Evolutionary conservation across 257 asterid species (phyloP).

Genomic region (Henckelia pumila): DNA sequence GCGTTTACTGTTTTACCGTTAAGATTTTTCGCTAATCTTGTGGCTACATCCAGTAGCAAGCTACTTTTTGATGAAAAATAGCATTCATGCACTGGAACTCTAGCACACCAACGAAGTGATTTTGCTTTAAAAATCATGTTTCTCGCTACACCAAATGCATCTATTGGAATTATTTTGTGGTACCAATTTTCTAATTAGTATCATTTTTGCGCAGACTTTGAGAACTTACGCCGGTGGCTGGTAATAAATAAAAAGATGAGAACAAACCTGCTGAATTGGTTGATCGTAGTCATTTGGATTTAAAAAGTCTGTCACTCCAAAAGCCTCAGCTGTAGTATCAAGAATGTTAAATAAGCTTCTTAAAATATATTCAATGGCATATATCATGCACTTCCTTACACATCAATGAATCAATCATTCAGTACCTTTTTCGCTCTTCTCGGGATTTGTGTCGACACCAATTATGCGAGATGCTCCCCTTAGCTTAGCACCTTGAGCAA

Average conservation of each 20-base stretch:
- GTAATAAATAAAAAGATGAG: slow-evolving; percentile 1
- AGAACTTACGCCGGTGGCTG: background rate
- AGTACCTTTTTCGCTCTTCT: slow-evolving; percentile 64
- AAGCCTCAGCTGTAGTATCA: slow-evolving; percentile 63
- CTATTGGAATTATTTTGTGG: background rate
- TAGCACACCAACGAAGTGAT: background rate
- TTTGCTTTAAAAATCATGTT: slow-evolving; percentile 1
- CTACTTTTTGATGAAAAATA: background rate
- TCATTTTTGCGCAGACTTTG: background rate
- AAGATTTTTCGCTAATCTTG: too few species aligned
- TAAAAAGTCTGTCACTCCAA: slow-evolving; percentile 84
- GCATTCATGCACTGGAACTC: background rate
- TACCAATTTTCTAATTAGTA: slow-evolving; percentile 10
- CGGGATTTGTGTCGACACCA: slow-evolving; percentile 77
- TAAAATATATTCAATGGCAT: slow-evolving; percentile 7
- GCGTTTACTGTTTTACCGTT: too few species aligned
- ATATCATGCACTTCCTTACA: slow-evolving; percentile 10
- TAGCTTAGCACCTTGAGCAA: slow-evolving; percentile 88
- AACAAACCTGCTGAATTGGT: slow-evolving; percentile 83
- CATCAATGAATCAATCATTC: background rate
- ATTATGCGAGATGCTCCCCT: slow-evolving; percentile 89
- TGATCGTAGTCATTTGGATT: slow-evolving; percentile 71
- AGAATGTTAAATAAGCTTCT: slow-evolving; percentile 15
- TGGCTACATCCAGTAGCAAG: background rate
- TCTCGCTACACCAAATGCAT: slow-evolving; percentile 13